A percentile compares a stretch with the other conserved stretches of the same genome.
phyloP scores from a whole-genome alignment of 164 flowering plant genomes.

The Hamamelis virginiana region DNA sequence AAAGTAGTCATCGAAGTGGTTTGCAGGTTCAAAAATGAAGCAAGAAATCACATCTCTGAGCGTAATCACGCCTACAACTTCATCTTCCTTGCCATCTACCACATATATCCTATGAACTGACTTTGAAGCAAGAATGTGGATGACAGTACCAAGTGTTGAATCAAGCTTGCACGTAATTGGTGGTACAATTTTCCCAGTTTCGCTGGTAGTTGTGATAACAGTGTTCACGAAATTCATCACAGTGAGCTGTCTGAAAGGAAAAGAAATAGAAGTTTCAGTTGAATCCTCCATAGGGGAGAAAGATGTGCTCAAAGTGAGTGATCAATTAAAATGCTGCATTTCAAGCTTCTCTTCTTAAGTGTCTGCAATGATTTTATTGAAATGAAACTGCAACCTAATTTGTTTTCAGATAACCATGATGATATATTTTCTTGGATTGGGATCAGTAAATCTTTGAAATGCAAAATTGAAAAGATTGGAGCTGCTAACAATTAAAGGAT shows the following conservation, averaged over 20 bases:
- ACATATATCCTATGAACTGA: conserved; percentile 75
- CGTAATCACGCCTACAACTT: conserved; percentile 74
- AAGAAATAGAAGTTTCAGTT: background rate
- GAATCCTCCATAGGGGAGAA: background rate
- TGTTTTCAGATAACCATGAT: no score
- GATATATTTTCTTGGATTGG: no score
- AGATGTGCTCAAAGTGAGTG: background rate
- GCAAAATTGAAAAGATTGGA: background rate
- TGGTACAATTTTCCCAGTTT: conserved; percentile 38
- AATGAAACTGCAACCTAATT: no score
- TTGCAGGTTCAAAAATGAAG: conserved; percentile 79
- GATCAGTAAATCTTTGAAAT: background rate
- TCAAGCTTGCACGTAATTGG: conserved; percentile 68
- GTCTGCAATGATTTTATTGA: no score
- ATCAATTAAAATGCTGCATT: background rate
- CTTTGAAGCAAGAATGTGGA: conserved; percentile 65
- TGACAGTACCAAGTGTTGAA: conserved; percentile 55
- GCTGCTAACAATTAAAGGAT: background rate
- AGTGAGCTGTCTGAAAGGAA: conserved; percentile 61
- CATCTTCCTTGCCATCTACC: conserved; percentile 38
- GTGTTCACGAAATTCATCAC: conserved; percentile 65
- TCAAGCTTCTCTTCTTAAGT: no score
- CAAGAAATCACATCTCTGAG: conserved; percentile 92
- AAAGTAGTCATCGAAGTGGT: conserved; percentile 59
- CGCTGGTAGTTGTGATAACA: conserved; percentile 35